Evolutionary conservation across 2,329 filamentous ascomycete species (phyloP), one percentile per base, ranked within the genome.

Genomic region (Fusarium sororula): DNA sequence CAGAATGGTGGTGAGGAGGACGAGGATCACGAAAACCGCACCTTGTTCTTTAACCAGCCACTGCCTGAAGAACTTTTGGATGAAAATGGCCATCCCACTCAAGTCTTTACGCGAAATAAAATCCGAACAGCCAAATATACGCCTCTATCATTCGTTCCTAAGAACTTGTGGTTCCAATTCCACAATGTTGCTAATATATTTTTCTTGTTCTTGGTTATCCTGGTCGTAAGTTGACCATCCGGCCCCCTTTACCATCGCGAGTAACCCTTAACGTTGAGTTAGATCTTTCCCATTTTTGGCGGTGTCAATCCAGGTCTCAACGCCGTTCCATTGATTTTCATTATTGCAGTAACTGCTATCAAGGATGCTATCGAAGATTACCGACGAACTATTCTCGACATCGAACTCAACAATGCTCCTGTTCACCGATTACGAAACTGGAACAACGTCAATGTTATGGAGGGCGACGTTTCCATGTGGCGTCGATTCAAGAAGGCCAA

Each of bases 101-200:
- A 89, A 65, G 86, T 89, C 28, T 99, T 92, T 82, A 89, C 93
- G 55, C 89, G 96, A 75, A 99, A 99, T 87, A 99, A 99, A 87
- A 98, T 99, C 82, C 90, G 97, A 77, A 99, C 96, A 7, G 94
- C 96, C 68, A 99, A 98, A 84, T 99, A 99, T 83, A 99, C 96
- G 13, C 93, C 97, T 14, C 83, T 99, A 73, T 97, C 94, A 68
- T 99, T 99, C 83, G 83, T 99, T 35, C 96, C 96, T 20, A 98
- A 98, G 86, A 98, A 99, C 83, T 81, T 99, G 80, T 99, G 92
- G 91, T 94, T 97, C 75, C 97, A 99, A 83, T 98, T 99, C 81
- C 96, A 99, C 84, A 98, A 98, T 80, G 93, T 99, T 79, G 96
- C 96, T 80, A 99, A 99, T 83, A 92, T 98, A 61, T 99, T 98